Evolutionary conservation across 495 filamentous ascomycete genomes (phyloP).

Genomic region (Aeminium ludgeri): DNA sequence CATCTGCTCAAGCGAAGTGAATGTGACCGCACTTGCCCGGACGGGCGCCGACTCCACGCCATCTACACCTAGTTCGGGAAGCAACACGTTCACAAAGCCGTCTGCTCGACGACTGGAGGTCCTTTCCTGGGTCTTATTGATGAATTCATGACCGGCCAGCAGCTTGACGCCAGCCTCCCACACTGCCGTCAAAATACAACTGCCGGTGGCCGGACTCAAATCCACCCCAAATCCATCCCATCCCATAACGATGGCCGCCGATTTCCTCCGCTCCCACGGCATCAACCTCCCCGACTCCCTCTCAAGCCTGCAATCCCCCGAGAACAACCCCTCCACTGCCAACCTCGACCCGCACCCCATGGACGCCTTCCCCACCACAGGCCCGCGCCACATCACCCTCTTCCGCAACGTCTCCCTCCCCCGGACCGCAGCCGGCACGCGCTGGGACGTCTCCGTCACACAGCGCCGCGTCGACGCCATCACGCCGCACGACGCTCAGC

Average conservation of each 20-base stretch:
- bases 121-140: no score
- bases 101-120: no score
- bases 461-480: slow-evolving; percentile 26
- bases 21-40: background rate
- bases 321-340: slow-evolving; percentile 1
- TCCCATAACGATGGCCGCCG: slow-evolving; percentile 21
- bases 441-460: slow-evolving; percentile 31
- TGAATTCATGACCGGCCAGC: no score
- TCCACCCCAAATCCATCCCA: no score
- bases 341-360: background rate
- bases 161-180: no score
- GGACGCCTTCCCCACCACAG: background rate
- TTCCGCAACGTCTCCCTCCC: slow-evolving; percentile 27
- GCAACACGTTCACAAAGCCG: no score
- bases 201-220: no score
- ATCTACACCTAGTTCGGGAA: no score
- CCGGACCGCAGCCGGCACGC: slow-evolving; percentile 17
- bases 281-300: slow-evolving; percentile 20
- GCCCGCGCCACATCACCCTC: background rate
- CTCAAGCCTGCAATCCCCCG: slow-evolving; percentile 16
- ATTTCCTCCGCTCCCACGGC: slow-evolving; percentile 16
- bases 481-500: slow-evolving; percentile 20
- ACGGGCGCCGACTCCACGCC: no score
- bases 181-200: slow-evolving; percentile 1
- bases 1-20: background rate